phyloP scores from a whole-genome alignment of 169 alveolate species.

The Eimeria nieschulzi region DNA sequence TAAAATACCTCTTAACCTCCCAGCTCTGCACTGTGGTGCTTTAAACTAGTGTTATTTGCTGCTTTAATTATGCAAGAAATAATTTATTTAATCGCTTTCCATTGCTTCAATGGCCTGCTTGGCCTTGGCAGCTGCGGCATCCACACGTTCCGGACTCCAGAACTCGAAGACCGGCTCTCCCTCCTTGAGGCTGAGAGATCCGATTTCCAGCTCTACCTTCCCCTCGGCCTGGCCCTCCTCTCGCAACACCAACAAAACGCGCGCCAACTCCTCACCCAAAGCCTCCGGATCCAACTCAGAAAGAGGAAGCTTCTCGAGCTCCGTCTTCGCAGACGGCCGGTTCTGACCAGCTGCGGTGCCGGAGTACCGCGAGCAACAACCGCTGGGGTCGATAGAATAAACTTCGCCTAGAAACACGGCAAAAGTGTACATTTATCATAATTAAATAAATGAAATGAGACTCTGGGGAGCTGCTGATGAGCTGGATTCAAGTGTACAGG shows the following conservation, averaged over 20 bases:
- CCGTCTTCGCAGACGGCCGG: constrained; percentile 89
- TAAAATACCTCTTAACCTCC: too few species aligned
- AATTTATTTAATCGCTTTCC: constrained; percentile 15
- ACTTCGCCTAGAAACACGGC: constrained; percentile 77
- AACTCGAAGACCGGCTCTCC: constrained; percentile 7
- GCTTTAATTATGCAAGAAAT: too few species aligned
- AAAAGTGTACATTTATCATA: not conserved
- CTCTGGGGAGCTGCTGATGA: not conserved
- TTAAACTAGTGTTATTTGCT: too few species aligned
- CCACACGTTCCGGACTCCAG: constrained; percentile 1
- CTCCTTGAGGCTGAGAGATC: not conserved
- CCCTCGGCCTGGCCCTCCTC: constrained; percentile 77
- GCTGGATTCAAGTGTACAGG: too few species aligned
- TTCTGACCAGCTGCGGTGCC: constrained; percentile 92
- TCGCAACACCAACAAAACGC: constrained; percentile 70
- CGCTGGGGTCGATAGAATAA: constrained; percentile 90
- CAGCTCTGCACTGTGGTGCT: too few species aligned
- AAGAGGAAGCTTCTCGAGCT: constrained; percentile 85
- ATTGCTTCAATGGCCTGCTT: constrained; percentile 42
- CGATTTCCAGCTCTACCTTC: constrained; percentile 77
- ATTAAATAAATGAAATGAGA: not conserved
- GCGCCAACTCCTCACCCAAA: constrained; percentile 73
- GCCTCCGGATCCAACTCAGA: constrained; percentile 73
- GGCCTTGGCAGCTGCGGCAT: constrained; percentile 24
- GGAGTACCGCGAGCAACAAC: constrained; percentile 86